phyloP scores from a whole-genome alignment of 2,329 filamentous ascomycete genomes.

The Penicillium sp. region DNA sequence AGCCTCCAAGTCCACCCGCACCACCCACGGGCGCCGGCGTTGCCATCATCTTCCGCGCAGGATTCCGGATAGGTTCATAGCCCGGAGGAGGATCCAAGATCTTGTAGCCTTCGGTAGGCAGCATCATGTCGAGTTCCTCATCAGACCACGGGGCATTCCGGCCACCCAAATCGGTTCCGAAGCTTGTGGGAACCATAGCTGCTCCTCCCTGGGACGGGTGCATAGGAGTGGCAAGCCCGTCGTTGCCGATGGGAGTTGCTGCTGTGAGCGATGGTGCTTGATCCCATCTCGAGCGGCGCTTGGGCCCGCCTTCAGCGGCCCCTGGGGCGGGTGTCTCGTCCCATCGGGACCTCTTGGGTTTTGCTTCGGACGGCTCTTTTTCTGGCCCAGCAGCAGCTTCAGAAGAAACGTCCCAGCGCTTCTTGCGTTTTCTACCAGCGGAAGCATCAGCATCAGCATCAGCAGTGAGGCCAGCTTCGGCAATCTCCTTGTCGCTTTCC shows the following conservation, averaged over 20 bases:
- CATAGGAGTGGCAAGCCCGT: slow-evolving; percentile 72
- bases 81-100: slow-evolving; percentile 85
- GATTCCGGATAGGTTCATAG: slow-evolving; percentile 76
- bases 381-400: slow-evolving; percentile 50
- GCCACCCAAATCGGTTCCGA: slow-evolving; percentile 74
- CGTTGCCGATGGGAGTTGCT: slow-evolving; percentile 68
- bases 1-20: slow-evolving; percentile 65
- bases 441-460: slow-evolving; percentile 53
- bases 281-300: slow-evolving; percentile 85
- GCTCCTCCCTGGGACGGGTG: slow-evolving; percentile 61
- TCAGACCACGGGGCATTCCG: slow-evolving; percentile 82
- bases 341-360: slow-evolving; percentile 78
- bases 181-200: slow-evolving; percentile 55
- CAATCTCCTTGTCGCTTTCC: slow-evolving; percentile 64
- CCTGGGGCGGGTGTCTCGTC: slow-evolving; percentile 69
- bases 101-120: slow-evolving; percentile 90
- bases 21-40: slow-evolving; percentile 62
- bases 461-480: slow-evolving; percentile 64
- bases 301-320: slow-evolving; percentile 55
- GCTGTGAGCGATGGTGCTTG: slow-evolving; percentile 66
- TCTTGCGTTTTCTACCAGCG: slow-evolving; percentile 75
- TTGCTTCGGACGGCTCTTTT: slow-evolving; percentile 52
- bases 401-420: slow-evolving; percentile 84
- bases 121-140: slow-evolving; percentile 86
- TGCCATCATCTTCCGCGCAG: slow-evolving; percentile 68